phyloP scores from a whole-genome alignment of 148 eudicot species.

The Heliamphora exappendiculata region DNA sequence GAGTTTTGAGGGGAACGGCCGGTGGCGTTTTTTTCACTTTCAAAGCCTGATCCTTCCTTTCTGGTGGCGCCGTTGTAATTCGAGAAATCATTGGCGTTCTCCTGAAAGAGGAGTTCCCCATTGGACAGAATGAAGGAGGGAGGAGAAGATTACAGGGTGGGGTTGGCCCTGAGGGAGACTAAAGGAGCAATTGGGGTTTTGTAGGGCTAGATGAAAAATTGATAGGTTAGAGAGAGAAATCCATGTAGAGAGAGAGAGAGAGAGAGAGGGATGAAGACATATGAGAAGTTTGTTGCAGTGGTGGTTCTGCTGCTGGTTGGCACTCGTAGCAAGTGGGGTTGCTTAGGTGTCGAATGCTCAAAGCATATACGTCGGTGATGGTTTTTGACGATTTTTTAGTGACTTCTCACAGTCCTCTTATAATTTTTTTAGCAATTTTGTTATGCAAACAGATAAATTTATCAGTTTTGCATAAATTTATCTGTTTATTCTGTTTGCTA shows the following conservation, averaged over 20 bases:
- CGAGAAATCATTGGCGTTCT: conserved; percentile 18
- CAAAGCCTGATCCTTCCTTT: background rate
- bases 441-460: no score
- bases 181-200: conserved; percentile 7
- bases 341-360: no score
- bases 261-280: background rate
- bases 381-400: no score
- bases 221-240: no score
- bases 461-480: no score
- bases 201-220: background rate
- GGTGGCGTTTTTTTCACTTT: background rate
- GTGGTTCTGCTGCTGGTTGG: no score
- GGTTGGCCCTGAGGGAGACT: background rate
- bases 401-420: no score
- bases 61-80: conserved; percentile 5
- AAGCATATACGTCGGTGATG: no score
- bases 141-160: background rate
- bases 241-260: background rate
- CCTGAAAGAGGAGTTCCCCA: conserved; percentile 60
- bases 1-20: conserved; percentile 2
- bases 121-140: conserved; percentile 4
- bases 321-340: no score
- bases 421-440: no score
- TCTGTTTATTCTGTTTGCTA: no score
- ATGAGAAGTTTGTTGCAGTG: no score